phyloP scores from a whole-genome alignment of 306 rosid species.

The Cicer chorassanicum region DNA sequence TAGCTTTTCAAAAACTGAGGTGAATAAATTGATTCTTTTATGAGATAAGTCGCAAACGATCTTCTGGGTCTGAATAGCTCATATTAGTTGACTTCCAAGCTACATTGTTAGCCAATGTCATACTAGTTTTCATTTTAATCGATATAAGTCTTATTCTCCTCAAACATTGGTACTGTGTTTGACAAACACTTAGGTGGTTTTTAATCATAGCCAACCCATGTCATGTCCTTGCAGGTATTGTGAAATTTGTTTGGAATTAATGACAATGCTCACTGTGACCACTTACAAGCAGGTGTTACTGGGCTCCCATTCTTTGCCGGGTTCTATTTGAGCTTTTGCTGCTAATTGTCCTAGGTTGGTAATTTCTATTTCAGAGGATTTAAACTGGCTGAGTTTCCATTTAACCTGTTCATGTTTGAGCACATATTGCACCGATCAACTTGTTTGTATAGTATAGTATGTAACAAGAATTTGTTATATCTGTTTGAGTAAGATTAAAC shows the following conservation, averaged over 20 bases:
- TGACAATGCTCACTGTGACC: conserved; percentile 30
- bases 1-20: conserved; percentile 12
- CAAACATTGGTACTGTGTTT: conserved; percentile 19
- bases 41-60: neutral
- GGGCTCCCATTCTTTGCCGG: conserved; percentile 22
- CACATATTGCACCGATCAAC: neutral
- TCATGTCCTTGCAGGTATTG: conserved; percentile 45
- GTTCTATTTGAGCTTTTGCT: neutral
- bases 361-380: conserved; percentile 15
- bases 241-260: conserved; percentile 10
- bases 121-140: conserved; percentile 9
- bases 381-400: conserved; percentile 4
- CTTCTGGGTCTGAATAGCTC: conserved; percentile 33
- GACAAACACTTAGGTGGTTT: conserved; percentile 25
- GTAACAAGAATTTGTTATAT: conserved; percentile 17
- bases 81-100: neutral
- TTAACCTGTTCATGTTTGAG: conserved; percentile 22
- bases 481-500: conserved; percentile 19
- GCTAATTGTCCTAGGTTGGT: conserved; percentile 32
- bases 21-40: neutral
- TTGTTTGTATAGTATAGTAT: conserved; percentile 27
- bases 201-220: conserved; percentile 37
- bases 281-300: conserved; percentile 27
- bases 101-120: conserved; percentile 7
- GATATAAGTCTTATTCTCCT: conserved; percentile 6